Base-by-base conservation (phyloP, 805 yeast species). In the Starmerella roubikii region DNA sequence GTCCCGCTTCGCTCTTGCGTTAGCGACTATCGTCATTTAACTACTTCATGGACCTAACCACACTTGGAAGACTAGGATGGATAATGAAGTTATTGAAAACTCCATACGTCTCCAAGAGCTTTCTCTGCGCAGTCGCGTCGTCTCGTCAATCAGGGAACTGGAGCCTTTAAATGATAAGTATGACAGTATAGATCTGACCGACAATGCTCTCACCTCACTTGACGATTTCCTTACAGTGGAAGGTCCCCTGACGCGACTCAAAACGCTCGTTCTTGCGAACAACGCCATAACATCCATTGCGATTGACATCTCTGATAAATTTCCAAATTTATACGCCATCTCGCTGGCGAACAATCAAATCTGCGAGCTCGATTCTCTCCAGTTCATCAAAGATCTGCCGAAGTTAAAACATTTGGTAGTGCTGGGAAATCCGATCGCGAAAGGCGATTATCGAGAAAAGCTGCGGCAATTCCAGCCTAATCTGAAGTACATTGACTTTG, bases 161-260 rank as follows among this genome's bases (percentile, higher is more conserved):
- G 36, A 10, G 29, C 11, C 15, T 8, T 16, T 33, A 4, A 12
- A 13, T 15, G 72, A 67, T 54, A 61, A 52, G 30, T 63, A 59
- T 54, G 76, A 67, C 43, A 72, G 67, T 13, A 58, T 88, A 3
- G 96, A 88, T 55, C 54, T 88, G 24, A 72, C 88, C 1, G 76
- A 78, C 52, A 88, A 88, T 57, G 77, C 72, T 25, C 59, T 88
- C n/a, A 57, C 66, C 1, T 65, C 64, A 2, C 47, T 88, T 5
- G 65, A 68, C 13, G 65, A 62, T 51, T 64, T 71, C 27, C 82
- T 77, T 0, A 51, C 42, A 17, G 51, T 68, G 30, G 36, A 39
- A 24, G 67, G 65, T 28, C 52, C 42, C 18, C 52, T 68, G 30
- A 35, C 39, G 24, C 67, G 65, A 29, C 51, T 71, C 36, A 66